Percentiles rank a stretch among this genome's conserved stretches.
These are phyloP conservation scores for Tylopilus subfusipes DNA, from an alignment of 768 basidiomycete species.

Conservation along the genomic window DNA sequence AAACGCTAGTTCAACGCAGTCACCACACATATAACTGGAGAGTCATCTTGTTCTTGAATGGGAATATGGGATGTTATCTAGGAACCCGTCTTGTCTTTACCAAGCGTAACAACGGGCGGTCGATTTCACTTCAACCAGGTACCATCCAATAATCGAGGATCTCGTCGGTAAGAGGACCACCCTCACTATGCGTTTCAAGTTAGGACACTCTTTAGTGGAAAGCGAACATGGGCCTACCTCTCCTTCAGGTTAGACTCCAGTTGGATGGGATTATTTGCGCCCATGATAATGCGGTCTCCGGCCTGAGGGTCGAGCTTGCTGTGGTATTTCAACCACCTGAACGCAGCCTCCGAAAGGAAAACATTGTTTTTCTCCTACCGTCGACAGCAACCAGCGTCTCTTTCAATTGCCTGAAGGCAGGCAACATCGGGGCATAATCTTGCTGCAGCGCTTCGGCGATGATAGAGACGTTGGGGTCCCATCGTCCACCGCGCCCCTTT, in stretches of 20 bases:
- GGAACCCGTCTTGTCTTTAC: neutral
- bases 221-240: neutral
- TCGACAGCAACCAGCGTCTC: neutral
- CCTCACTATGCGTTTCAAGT: neutral
- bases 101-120: neutral
- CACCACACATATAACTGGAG: neutral
- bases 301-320: conserved; percentile 11
- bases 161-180: conserved; percentile 7
- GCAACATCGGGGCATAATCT: conserved; percentile 8
- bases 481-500: neutral
- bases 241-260: conserved; percentile 28
- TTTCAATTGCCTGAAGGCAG: conserved; percentile 13
- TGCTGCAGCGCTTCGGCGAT: neutral
- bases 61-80: neutral
- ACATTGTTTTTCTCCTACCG: conserved; percentile 8
- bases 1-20: conserved; percentile 20
- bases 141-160: neutral
- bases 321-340: conserved; percentile 25
- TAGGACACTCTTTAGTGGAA: neutral
- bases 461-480: conserved; percentile 8
- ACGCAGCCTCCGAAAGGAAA: conserved; percentile 13
- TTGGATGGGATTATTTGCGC: conserved; percentile 33
- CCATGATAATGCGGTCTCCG: conserved; percentile 34
- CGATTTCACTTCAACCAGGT: conserved; percentile 8
- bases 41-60: neutral